Base-by-base conservation (phyloP, 352 stramenopile species). In the Globisporangium uncinulatum region DNA sequence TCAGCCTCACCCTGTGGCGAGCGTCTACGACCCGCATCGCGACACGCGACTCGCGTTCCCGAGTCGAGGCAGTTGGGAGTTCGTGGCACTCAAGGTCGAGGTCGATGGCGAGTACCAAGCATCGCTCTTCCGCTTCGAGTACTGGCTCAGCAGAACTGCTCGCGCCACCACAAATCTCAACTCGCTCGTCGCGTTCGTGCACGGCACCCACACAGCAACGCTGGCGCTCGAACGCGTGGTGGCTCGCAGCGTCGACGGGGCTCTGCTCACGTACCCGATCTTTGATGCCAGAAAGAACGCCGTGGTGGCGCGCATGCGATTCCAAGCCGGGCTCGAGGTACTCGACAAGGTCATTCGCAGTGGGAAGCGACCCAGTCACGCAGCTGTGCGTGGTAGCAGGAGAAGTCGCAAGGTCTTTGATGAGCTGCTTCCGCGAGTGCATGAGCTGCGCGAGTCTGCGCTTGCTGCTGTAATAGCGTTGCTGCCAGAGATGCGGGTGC, bases 231-330 rank as follows among this genome's bases (percentile, higher is more conserved):
- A 51, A 8, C n/a, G n/a, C n/a, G 52, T 57, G 13, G 14, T 52
- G 24, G 10, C 29, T 47, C 42, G 42, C 20, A 19, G 7, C 17
- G 32, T 44, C 32, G 32, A 17, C 43, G 47, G 9, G 17, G 51
- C 15, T 55, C 43, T 53, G 15, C 59, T 83, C 39, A 74, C 74
- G 24, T 87, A 86, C 46, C 65, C 74, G 9, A n/a, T 49, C 32
- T 84, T 75, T 54, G 77, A 80, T 17, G 51, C 83, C 32, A 41
- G 57, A 19, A 85, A 85, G 52, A 87, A 87, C 54, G 61, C 74
- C 1, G 73, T 66, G 4, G 56, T 87, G 32, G 73, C 68, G 29
- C 65, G 63, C 2, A 78, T 83, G 65, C 71, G 70, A 6, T 71
- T 75, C 42, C 67, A 78, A 55, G 53, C 34, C 13, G 62, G 61